Evolutionary conservation across 2,329 filamentous ascomycete species (phyloP), one percentile per base, ranked within the genome.

Genomic region (Teratosphaeria gauchensis): DNA sequence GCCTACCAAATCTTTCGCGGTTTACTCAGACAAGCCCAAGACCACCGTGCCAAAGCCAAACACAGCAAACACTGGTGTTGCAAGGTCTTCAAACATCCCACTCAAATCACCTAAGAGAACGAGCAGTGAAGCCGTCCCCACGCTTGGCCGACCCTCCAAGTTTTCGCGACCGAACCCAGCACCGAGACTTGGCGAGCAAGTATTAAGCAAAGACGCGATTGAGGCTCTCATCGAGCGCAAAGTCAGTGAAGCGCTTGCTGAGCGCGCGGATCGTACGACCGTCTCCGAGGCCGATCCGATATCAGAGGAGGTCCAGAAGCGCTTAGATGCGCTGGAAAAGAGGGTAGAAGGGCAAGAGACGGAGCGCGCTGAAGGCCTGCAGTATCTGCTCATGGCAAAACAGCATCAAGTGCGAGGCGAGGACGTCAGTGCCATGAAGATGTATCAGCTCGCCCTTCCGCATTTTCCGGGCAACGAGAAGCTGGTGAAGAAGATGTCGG

Each of bases 191-290:
- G 32, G 57, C 11, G 62, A 65, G 51, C 61, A 62, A 48, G 62
- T 63, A 24, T 65, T 81, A 77, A 72, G 80, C 64, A 82, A 75
- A 19, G 87, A 85, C 12, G 86, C 86, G 56, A 95, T 97, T 61
- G 92, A 96, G 71, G 89, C 91, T 46, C 85, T 96, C 76, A 90
- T 97, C 1, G 89, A 96, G 73, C 89, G 88, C 66, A 95, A 95
- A 68, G 89, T 97, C 0, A 87, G 88, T 60, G 91, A 96, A 75
- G 91, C 94, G 38, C 78, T 97, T 1, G 90, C 92, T 0, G 86
- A 87, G n/a, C 84, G 87, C 56, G 84, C 83, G 1, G 58, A 79
- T 71, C 59, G 63, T 32, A 69, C 62, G 7, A 61, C 61, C 19
- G 54, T 66, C 9, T 55, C 61, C 31, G 58, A 54, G 35, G 46